Base-by-base conservation (phyloP, 306 rosid species). In the Ceratonia siliqua region DNA sequence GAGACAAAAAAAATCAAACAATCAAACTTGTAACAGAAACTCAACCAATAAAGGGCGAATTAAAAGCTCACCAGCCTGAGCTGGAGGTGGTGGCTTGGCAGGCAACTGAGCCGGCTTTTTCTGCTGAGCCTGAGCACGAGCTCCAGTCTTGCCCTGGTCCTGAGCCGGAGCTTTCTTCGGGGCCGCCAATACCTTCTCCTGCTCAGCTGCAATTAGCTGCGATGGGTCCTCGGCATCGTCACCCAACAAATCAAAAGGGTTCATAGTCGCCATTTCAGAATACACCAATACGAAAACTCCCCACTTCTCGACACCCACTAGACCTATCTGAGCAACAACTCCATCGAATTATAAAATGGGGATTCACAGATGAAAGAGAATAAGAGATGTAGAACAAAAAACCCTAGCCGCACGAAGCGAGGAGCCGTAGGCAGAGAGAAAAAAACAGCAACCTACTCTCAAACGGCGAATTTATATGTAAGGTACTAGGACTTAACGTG, bases 221-320 rank as follows among this genome's bases (percentile, higher is more conserved):
- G 85, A 81, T 0, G 89, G 96, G 62, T 90, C 96, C 78, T 90
- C 93, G 0, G 93, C 88, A 25, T 90, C 96, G 43, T 85, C 93
- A 4, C 85, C 90, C 88, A 90, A 74, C 85, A 90, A 85, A 79
- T 76, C 93, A 59, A 90, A 90, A 2, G 91, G 93, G 84, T 90
- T 90, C 78, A 50, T 50, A 65, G 84, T 88, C 80, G 91, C 82
- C 96, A 90, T 89, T 78, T 38, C 46, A 21, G 75, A 24, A 25
- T 11, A 32, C 42, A 2, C 62, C 61, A 49, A 53, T 22, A 22
- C 15, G 20, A 36, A 49, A 78, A 80, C 49, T 55, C 68, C 77
- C 12, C 62, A 78, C 50, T 57, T 59, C 20, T 57, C 20, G 5
- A 12, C 42, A 41, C 45, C 11, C 48, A 25, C 35, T 83, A 41